Evolutionary conservation across 805 yeast species (phyloP).

Genomic region (Wickerhamomyces bovis): DNA sequence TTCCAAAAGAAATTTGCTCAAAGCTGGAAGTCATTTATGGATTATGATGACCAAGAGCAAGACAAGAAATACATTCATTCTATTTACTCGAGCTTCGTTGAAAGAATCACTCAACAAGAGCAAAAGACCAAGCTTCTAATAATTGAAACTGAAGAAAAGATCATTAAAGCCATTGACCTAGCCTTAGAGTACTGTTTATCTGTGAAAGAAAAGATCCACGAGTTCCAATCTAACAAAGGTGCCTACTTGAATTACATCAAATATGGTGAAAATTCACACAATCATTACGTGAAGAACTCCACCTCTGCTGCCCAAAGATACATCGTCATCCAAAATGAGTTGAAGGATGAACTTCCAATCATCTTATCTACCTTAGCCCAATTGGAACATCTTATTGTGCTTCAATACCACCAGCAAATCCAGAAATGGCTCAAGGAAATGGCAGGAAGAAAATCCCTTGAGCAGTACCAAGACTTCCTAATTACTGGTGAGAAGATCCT

Average conservation of each 20-base stretch:
- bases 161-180: conserved; percentile 25
- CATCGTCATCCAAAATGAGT: conserved; percentile 19
- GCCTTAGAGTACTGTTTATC: conserved; percentile 21
- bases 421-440: conserved; percentile 27
- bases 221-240: conserved; percentile 26
- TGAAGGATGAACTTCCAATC: conserved; percentile 27
- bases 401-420: conserved; percentile 19
- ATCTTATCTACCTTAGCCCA: conserved; percentile 14
- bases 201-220: conserved; percentile 24
- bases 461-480: conserved; percentile 21
- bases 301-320: conserved; percentile 17
- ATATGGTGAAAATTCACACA: conserved; percentile 5
- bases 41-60: conserved; percentile 15
- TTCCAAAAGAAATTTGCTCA: conserved; percentile 16
- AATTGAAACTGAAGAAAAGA: conserved; percentile 21
- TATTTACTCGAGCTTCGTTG: conserved; percentile 24
- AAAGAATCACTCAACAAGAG: conserved; percentile 24
- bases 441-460: conserved; percentile 24
- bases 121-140: conserved; percentile 23
- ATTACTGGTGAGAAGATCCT: conserved; percentile 11
- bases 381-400: conserved; percentile 14
- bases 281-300: conserved; percentile 3
- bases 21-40: conserved; percentile 27
- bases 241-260: conserved; percentile 25
- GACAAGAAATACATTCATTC: conserved; percentile 22